Percentiles rank a stretch among this genome's conserved stretches.
Conservation (phyloP, 768 basidiomycete genomes). For the Cystobasidium ongulense region DNA sequence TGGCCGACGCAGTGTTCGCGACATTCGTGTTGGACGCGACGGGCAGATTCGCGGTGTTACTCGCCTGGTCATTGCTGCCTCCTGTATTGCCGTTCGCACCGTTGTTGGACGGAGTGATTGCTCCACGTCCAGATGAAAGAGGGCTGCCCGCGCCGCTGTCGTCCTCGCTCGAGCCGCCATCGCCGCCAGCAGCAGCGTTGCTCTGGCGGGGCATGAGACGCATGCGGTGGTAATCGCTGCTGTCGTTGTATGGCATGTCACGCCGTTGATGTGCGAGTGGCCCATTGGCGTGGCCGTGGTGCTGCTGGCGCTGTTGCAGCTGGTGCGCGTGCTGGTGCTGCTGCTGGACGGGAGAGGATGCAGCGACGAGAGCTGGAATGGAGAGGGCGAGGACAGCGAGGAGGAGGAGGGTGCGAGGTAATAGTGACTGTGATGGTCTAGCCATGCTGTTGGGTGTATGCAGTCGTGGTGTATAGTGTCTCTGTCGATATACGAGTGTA, state of each 20-base stretch:
- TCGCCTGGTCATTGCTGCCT: background rate
- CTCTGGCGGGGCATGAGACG: constrained; percentile 14
- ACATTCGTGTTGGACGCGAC: background rate
- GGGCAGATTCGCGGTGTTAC: background rate
- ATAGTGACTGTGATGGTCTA: background rate
- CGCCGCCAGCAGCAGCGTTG: background rate
- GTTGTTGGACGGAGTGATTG: background rate
- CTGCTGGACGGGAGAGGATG: background rate
- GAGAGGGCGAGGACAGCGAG: background rate
- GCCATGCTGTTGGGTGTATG: background rate
- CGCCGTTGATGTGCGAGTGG: background rate
- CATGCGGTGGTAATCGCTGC: background rate
- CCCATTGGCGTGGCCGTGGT: background rate
- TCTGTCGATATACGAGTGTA: no score
- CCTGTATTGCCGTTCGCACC: background rate
- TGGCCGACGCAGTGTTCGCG: constrained; percentile 2
- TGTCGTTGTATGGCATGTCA: background rate
- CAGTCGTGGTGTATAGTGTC: background rate
- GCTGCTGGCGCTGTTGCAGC: background rate
- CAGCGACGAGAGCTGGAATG: background rate
- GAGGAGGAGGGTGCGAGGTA: background rate
- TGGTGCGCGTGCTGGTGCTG: background rate
- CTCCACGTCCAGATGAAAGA: background rate
- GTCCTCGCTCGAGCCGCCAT: background rate
- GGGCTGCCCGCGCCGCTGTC: background rate